Conservation (phyloP, 164 flowering plant genomes). For the Vitis rupestris region DNA sequence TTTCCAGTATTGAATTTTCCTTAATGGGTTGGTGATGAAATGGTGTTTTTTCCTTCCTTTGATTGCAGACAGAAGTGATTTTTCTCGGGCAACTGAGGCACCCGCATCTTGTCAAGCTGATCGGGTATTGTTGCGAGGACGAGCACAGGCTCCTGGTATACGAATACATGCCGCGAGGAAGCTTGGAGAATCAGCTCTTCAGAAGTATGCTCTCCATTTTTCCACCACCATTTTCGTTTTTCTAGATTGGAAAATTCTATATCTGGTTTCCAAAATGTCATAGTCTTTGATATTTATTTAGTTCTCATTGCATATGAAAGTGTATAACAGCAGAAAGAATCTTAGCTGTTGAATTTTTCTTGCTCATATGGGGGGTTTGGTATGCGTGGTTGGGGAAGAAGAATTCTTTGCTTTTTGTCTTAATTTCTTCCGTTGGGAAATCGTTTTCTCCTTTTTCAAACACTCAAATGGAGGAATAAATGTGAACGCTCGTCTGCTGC, state of each 20-base stretch:
- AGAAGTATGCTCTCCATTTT: conserved; percentile 42
- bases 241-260: too few relatives aligned
- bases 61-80: conserved; percentile 57
- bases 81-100: conserved; percentile 68
- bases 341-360: too few relatives aligned
- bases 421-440: too few relatives aligned
- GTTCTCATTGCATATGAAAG: too few relatives aligned
- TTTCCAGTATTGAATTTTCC: neutral
- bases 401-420: too few relatives aligned
- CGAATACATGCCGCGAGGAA: conserved; percentile 70
- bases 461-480: neutral
- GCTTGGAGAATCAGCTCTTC: conserved; percentile 67
- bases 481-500: neutral
- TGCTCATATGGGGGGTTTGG: too few relatives aligned
- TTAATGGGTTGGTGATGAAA: neutral
- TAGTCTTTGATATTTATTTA: too few relatives aligned
- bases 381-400: too few relatives aligned
- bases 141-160: conserved; percentile 62
- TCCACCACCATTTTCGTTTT: neutral
- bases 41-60: neutral
- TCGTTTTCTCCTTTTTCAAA: too few relatives aligned
- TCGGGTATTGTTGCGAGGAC: conserved; percentile 77
- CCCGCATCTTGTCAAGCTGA: conserved; percentile 62
- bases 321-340: too few relatives aligned
- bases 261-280: too few relatives aligned